Evolutionary conservation across 179 eudicot species (phyloP), one percentile per base, ranked within the genome.

Genomic region (Actinidia chinensis): DNA sequence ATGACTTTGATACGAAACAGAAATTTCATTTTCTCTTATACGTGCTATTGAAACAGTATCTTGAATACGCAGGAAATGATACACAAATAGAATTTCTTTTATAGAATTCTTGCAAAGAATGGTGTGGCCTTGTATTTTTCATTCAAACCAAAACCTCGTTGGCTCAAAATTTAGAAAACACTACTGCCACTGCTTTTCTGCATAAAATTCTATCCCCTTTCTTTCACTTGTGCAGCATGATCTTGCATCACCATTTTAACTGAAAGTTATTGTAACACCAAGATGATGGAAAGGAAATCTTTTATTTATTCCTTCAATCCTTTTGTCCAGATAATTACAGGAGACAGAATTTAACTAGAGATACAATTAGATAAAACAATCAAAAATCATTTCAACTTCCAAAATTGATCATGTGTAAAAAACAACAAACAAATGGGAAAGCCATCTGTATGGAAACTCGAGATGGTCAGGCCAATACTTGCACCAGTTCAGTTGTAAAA

Each of bases 341-440:
- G 4, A 23, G 68, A 63, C 40, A 28, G 5, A 25, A n/a, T 52
- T 42, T 65, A 50, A 17, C 28, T 6, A 8, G 50, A 51, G 36
- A 36, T 28, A n/a, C 61, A 65, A 71, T 65, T 36, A 69, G 36
- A 47, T 25, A 11, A 28, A 64, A 33, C 33, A 76, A 64, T 14
- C 18, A 64, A 65, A 67, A n/a, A 51, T 50, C 50, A n/a, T 47
- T 65, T 51, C 55, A 75, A 46, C 50, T 51, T 44, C 43, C 48
- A 76, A 65, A 76, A 65, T 52, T 76, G 51, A 43, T 60, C 72
- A 44, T 65, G 47, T 48, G 43, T 72, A n/a, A 76, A 36, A 76
- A 50, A n/a, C 40, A 65, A 65, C 17, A 54, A 66, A 48, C 72
- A 76, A 52, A 50, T 18, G 40, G 12, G 47, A 50, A 50, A 44